phyloP scores from a whole-genome alignment of 2,329 filamentous ascomycete species.

The Blastomyces silverae region DNA sequence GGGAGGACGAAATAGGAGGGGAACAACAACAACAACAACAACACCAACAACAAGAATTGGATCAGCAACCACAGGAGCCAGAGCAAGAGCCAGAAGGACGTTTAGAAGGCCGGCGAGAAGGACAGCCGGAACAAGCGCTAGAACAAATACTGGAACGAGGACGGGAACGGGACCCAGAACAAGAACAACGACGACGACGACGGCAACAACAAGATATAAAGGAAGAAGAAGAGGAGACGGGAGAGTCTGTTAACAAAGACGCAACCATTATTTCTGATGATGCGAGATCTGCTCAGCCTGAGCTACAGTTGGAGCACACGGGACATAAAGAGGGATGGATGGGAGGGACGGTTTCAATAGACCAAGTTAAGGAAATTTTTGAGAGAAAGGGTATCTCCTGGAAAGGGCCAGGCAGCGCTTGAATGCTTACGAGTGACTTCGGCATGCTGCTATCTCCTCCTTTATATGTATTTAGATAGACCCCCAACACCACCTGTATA shows the following conservation, averaged over 20 bases:
- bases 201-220: background rate
- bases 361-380: background rate
- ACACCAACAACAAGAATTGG: background rate
- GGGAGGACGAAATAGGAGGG: slow-evolving; percentile 60
- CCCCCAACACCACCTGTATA: no score
- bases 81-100: background rate
- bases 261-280: background rate
- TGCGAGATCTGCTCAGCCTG: background rate
- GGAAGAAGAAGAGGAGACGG: slow-evolving; percentile 52
- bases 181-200: no score
- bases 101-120: no score
- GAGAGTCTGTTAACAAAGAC: background rate
- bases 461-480: background rate
- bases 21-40: background rate
- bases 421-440: background rate
- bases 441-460: background rate
- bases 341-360: background rate
- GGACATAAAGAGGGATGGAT: no score
- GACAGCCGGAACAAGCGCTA: no score
- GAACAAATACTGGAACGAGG: no score
- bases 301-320: background rate
- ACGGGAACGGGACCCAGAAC: no score
- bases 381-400: background rate
- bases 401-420: background rate
- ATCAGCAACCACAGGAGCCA: background rate